Base-by-base conservation (phyloP, 2,329 filamentous ascomycete genomes). In the Venturia oleaginea region DNA sequence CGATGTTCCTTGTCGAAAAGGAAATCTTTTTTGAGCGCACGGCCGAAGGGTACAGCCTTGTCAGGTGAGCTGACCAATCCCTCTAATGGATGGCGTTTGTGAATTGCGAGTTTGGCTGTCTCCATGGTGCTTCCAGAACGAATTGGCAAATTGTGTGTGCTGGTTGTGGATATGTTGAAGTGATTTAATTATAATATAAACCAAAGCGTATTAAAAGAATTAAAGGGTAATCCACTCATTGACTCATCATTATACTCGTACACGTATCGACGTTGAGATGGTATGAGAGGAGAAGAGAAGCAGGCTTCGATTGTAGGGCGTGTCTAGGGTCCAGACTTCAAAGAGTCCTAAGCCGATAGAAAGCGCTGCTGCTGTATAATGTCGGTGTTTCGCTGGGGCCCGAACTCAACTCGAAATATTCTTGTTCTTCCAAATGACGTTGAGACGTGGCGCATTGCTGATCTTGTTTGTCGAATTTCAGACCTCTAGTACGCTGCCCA, bases 1-100 rank as follows among this genome's bases (percentile, higher is more conserved):
- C 79, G 81, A 73, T 85, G 91, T n/a, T 79, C 78, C 0, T 84
- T 80, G 59, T 86, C 84, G 66, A 92, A 84, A n/a, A 85, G 75
- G 72, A 93, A 94, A 43, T 89, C 81, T 67, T 86, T 81, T 65
- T 81, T 79, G 70, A 89, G 75, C 40, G 78, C 74, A 64, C 76
- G 79, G 17, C 84, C 84, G 69, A 85, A 86, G 3, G 75, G 71
- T 37, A 60, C 10, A 40, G 30, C 51, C 51, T 57, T 57, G 15
- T 57, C 30, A 34, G 51, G 10, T 34, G 30, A 19, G 24, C 10
- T 22, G 27, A 15, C 4, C 30, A 15, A 34, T 19, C 51, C 51
- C 8, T 57, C 30, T 37, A 57, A n/a, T 57, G 17, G 51, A 32
- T 34, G 27, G 17, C 51, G 1, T 57, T 57, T 57, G 51, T 57